Percentiles rank a stretch among this genome's conserved stretches.
Conservation (phyloP, 805 yeast species). For the Kuraishia piskuri region DNA sequence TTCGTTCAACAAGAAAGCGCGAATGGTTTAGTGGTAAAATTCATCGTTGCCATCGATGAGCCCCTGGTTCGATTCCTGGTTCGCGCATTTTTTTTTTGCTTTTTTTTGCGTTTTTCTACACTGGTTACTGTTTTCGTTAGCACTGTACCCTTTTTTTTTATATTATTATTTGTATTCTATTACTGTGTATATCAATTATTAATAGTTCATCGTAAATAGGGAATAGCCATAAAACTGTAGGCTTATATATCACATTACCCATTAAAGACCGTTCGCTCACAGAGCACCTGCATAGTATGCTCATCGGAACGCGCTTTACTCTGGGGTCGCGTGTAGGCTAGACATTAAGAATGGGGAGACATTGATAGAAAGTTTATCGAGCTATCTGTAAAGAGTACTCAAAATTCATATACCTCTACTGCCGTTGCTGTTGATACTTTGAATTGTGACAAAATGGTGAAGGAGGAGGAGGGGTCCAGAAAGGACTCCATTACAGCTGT, state of each 20-base stretch:
- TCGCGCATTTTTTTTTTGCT: neutral
- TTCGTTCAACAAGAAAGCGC: neutral
- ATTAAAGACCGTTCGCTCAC: too few relatives aligned
- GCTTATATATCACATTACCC: neutral
- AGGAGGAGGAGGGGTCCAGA: neutral
- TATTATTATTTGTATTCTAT: neutral
- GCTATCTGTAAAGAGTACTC: neutral
- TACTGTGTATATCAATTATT: too few relatives aligned
- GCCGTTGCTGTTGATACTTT: neutral
- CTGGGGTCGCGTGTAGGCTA: neutral
- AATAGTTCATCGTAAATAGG: too few relatives aligned
- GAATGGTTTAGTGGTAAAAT: constrained; percentile 2
- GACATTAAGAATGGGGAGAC: neutral
- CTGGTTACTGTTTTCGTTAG: neutral
- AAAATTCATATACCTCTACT: neutral
- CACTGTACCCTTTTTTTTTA: neutral
- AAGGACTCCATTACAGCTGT: constrained; percentile 31
- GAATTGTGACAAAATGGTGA: neutral
- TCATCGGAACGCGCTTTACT: neutral
- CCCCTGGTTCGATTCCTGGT: constrained; percentile 2
- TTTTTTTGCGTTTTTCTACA: too few relatives aligned
- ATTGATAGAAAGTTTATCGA: neutral
- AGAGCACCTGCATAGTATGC: neutral
- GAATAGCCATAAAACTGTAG: neutral
- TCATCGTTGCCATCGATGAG: constrained; percentile 2